These are phyloP conservation scores for Neurospora pannonica DNA, from an alignment of 495 filamentous ascomycete species.

Conservation along the genomic window DNA sequence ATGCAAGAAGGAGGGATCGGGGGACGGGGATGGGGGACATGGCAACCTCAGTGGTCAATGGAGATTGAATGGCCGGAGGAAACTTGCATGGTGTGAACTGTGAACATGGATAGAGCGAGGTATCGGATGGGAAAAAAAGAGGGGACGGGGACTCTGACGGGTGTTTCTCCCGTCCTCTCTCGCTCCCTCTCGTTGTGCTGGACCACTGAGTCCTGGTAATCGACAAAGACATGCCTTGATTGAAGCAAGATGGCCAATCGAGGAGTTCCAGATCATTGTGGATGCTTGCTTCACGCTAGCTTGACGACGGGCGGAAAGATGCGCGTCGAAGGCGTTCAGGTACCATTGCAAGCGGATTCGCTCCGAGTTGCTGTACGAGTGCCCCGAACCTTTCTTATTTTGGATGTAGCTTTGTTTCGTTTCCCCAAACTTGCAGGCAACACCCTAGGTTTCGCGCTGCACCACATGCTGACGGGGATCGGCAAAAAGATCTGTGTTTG, in stretches of 20 bases:
- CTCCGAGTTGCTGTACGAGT: too few relatives aligned
- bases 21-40: background rate
- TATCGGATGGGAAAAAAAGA: background rate
- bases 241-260: background rate
- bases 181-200: background rate
- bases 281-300: background rate
- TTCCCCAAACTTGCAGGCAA: background rate
- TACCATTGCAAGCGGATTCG: background rate
- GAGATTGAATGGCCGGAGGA: background rate
- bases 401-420: background rate
- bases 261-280: background rate
- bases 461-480: background rate
- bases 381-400: background rate
- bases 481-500: background rate
- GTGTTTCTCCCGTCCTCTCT: background rate
- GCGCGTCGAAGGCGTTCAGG: background rate
- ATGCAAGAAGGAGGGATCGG: background rate
- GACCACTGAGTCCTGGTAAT: background rate
- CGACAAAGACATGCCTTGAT: background rate
- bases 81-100: background rate
- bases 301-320: background rate
- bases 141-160: background rate
- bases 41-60: background rate
- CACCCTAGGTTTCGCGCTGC: background rate
- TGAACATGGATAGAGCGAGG: background rate